Base-by-base conservation (phyloP, 2,329 filamentous ascomycete species). In the Geoglossum cookeanum region DNA sequence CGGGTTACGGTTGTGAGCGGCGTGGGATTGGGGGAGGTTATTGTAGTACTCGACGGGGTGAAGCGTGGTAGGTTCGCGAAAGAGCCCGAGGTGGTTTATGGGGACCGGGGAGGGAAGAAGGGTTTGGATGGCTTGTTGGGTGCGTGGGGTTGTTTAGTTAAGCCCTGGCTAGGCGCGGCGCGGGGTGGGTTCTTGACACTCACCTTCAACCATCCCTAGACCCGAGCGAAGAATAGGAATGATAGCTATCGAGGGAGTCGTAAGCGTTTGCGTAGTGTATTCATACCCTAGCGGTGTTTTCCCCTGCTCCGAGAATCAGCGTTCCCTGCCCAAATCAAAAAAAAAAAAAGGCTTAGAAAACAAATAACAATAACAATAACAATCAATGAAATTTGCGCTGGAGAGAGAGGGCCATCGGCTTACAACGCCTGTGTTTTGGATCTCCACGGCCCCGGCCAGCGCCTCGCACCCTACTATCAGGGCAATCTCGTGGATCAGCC, bases 31-130 rank as follows among this genome's bases (percentile, higher is more conserved):
- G 39, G 89, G 89, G 22, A 96, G 82, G 71, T 95, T 95, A 76
- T 96, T 96, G 78, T 96, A 96, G 78, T 96, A 95, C 72, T 95
- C 90, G 59, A 96, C 90, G 2, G 90, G 88, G 65, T 88, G 81
- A 58, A 96, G 82, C 49, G 87, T 91, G 58, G 81, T 80, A 59
- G 85, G 87, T 68, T 96, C 90, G 66, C 90, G 87, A 76, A 91
- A 97, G 66, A 97, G 84, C 62, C 92, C 91, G 6, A 97, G 84
- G 69, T 97, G 91, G 73, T 97, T 89, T 61, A 96, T 80, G 5
- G 89, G 84, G 35, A 91, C 85, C 13, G 87, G 78, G 42, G 71
- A 68, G 17, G 91, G 90, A 59, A 97, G 87, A 64, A 97, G 77
- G 32, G 82, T 83, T 72, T 91, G 84, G 48, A 95, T 74, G 22